Conservation (phyloP, 1,284 basidiomycete species). For the Malassezia sp. region DNA sequence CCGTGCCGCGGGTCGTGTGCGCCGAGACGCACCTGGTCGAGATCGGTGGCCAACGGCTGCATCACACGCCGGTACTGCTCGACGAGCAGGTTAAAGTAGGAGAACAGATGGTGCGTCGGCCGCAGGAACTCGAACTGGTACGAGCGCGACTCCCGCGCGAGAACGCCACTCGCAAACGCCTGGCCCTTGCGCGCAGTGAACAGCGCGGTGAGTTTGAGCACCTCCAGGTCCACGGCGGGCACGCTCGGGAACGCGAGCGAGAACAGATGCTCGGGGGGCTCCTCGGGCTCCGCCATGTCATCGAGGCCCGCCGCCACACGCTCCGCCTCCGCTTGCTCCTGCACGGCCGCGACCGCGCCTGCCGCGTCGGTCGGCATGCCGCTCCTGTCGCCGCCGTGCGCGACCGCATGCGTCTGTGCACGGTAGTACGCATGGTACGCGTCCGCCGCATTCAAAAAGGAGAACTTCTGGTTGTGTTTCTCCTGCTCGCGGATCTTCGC, state of each 20-base stretch:
- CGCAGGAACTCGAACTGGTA: constrained; percentile 97
- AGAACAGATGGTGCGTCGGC: constrained; percentile 86
- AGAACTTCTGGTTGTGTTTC: constrained; percentile 33
- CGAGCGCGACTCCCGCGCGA: constrained; percentile 78
- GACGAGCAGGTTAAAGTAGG: constrained; percentile 90
- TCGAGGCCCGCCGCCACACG: not conserved
- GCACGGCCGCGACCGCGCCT: not conserved
- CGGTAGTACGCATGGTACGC: constrained; percentile 43
- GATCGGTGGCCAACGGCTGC: constrained; percentile 63
- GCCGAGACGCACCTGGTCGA: constrained; percentile 56
- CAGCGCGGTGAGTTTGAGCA: constrained; percentile 66
- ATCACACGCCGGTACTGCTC: constrained; percentile 90
- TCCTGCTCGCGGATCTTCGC: constrained; percentile 37
- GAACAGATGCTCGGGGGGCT: constrained; percentile 74
- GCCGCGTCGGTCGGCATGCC: constrained; percentile 4
- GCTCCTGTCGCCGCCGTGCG: constrained; percentile 19
- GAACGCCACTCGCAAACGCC: constrained; percentile 71
- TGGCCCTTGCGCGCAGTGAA: constrained; percentile 87
- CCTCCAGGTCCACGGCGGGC: constrained; percentile 67
- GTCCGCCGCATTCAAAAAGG: constrained; percentile 35
- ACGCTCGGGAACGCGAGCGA: constrained; percentile 79
- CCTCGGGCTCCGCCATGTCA: constrained; percentile 50
- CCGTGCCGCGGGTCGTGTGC: constrained; percentile 21
- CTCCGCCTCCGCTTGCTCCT: constrained; percentile 5
- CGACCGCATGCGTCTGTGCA: constrained; percentile 28